phyloP scores from a whole-genome alignment of 2,329 filamentous ascomycete species.

The Claviceps monticola region DNA sequence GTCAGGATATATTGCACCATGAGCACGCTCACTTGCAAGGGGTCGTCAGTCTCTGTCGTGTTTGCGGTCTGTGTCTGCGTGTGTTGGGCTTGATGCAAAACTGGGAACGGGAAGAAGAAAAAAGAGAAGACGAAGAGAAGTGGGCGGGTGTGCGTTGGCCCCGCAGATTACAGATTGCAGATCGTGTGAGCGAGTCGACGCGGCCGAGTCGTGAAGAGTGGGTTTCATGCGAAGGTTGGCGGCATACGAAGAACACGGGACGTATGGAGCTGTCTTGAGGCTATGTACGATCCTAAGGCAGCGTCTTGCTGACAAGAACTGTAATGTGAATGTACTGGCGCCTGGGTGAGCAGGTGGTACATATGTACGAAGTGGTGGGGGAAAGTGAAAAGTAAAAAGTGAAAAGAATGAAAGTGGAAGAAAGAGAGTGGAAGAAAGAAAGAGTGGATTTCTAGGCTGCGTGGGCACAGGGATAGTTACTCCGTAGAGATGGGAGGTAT shows the following conservation, averaged over 20 bases:
- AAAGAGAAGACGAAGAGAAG: not conserved
- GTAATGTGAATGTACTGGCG: too few relatives aligned
- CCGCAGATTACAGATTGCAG: not conserved
- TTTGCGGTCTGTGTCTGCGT: not conserved
- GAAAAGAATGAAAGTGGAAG: not conserved
- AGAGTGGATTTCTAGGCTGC: not conserved
- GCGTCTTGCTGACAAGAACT: too few relatives aligned
- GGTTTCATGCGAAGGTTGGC: not conserved
- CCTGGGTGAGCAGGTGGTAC: too few relatives aligned
- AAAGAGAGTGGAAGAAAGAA: not conserved
- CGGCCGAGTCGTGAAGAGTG: not conserved
- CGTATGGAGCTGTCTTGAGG: not conserved
- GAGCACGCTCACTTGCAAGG: not conserved
- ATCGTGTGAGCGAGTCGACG: not conserved
- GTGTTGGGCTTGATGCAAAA: not conserved
- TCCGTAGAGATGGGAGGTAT: too few relatives aligned
- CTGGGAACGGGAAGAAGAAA: not conserved
- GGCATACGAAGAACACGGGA: not conserved
- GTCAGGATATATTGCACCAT: constrained; percentile 64
- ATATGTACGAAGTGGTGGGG: not conserved
- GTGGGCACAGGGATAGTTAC: too few relatives aligned
- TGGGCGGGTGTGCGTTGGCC: not conserved
- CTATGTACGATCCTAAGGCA: too few relatives aligned
- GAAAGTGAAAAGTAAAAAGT: not conserved
- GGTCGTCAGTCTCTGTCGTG: not conserved